These are phyloP conservation scores for Podospora pseudopauciseta DNA, from an alignment of 495 filamentous ascomycete genomes.

Conservation along the genomic window DNA sequence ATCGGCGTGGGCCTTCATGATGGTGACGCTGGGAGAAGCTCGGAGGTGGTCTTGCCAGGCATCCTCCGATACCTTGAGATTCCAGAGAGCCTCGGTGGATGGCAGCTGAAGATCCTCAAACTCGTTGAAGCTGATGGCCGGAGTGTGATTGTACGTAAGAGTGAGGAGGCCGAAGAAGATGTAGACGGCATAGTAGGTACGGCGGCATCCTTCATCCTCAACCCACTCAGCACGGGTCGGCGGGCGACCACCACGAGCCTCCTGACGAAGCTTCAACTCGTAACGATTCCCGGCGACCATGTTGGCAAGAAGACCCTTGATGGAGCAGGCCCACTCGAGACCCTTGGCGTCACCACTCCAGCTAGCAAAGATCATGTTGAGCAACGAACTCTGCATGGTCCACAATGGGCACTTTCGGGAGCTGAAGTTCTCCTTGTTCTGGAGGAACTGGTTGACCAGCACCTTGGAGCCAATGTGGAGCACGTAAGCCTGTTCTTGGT, in stretches of 20 bases:
- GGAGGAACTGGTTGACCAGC: conserved; percentile 91
- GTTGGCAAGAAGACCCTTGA: conserved; percentile 94
- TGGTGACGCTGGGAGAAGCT: conserved; percentile 69
- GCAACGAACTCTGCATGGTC: conserved; percentile 92
- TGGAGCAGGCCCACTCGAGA: conserved; percentile 96
- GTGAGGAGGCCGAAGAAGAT: conserved; percentile 98
- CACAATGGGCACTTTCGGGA: conserved; percentile 97
- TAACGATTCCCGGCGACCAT: conserved; percentile 98
- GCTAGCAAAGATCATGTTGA: conserved; percentile 99
- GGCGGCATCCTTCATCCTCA: conserved; percentile 91
- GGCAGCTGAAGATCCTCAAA: conserved; percentile 91
- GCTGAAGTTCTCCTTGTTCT: conserved; percentile 97
- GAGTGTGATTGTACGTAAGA: conserved; percentile 95
- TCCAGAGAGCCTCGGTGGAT: conserved; percentile 93
- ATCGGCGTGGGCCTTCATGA: conserved; percentile 89
- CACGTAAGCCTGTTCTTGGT: conserved; percentile 91
- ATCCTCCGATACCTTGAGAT: conserved; percentile 75
- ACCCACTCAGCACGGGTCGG: conserved; percentile 90
- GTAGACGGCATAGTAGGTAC: conserved; percentile 98
- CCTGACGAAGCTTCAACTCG: conserved; percentile 86
- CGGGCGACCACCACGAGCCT: conserved; percentile 73
- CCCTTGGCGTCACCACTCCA: conserved; percentile 99
- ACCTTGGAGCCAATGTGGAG: conserved; percentile 98
- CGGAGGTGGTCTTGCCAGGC: conserved; percentile 77
- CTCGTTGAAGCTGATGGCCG: conserved; percentile 94